phyloP scores from a whole-genome alignment of 1,284 basidiomycete species.

The Neonothopanus nambi region DNA sequence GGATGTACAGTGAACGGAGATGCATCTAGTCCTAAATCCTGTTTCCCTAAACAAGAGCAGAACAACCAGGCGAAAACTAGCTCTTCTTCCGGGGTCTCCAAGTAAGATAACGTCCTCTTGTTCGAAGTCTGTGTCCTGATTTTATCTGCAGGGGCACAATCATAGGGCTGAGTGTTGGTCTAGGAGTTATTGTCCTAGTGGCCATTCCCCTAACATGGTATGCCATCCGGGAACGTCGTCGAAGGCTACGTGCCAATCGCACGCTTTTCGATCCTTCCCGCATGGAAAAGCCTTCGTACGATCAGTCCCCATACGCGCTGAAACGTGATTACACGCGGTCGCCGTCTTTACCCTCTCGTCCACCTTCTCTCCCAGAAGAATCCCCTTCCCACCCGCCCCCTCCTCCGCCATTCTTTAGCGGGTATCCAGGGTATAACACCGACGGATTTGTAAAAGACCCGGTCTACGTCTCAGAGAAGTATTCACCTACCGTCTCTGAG shows the following conservation, averaged over 20 bases:
- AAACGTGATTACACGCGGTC: not conserved
- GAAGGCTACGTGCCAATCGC: conserved; percentile 19
- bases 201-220: conserved; percentile 43
- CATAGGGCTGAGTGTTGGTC: conserved; percentile 46
- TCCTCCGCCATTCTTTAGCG: conserved; percentile 12
- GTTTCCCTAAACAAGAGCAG: conserved; percentile 17
- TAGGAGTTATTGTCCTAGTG: conserved; percentile 38
- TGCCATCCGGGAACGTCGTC: conserved; percentile 41
- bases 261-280: conserved; percentile 25
- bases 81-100: conserved; percentile 17
- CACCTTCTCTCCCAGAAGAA: not conserved
- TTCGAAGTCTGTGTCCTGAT: not conserved
- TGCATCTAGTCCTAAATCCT: conserved; percentile 24
- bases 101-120: conserved; percentile 20
- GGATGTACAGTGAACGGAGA: conserved; percentile 29
- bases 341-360: not conserved
- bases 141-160: conserved; percentile 34
- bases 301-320: not conserved
- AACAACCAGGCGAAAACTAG: not conserved
- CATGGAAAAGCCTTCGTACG: conserved; percentile 21
- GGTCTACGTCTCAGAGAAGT: conserved; percentile 32
- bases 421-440: conserved; percentile 5
- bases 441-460: conserved; percentile 31
- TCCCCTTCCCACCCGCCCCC: not conserved
- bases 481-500: conserved; percentile 28